Percentiles rank a stretch among this genome's conserved stretches.
Evolutionary conservation across 257 asterid genomes (phyloP).

Genomic region (Penstemon newberryi): DNA sequence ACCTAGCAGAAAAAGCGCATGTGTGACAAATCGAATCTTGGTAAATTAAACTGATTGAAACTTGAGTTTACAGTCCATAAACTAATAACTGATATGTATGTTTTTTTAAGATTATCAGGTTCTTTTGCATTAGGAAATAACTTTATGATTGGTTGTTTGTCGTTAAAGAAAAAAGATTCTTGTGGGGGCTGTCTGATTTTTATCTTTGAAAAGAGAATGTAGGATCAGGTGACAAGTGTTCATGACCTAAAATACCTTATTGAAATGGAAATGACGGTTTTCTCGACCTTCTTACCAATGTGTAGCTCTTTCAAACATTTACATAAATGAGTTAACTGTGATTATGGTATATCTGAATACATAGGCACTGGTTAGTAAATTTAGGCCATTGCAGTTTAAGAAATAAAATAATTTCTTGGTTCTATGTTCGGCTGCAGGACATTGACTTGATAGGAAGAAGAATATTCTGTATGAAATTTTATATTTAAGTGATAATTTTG

Average conservation of each 20-base stretch:
- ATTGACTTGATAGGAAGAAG: neutral
- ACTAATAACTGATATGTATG: neutral
- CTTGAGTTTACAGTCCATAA: neutral
- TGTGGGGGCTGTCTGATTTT: neutral
- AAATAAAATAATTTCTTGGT: slow-evolving; percentile 16
- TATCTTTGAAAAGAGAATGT: neutral
- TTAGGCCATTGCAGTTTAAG: slow-evolving; percentile 7
- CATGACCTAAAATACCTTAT: neutral
- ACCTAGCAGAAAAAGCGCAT: neutral
- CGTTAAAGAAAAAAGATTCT: neutral
- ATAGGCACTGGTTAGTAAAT: neutral
- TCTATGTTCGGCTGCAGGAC: slow-evolving; percentile 14
- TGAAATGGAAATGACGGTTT: neutral
- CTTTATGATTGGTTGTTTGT: neutral
- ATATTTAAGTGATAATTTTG: neutral
- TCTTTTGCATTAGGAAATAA: slow-evolving; percentile 13
- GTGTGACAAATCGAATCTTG: neutral
- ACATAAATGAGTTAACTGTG: neutral
- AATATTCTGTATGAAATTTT: neutral
- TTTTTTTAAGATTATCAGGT: neutral
- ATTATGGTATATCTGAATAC: neutral
- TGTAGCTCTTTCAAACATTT: slow-evolving; percentile 1
- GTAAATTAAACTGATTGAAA: slow-evolving; percentile 2
- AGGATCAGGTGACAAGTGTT: neutral
- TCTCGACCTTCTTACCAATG: neutral